Percentiles rank a stretch among this genome's conserved stretches.
Evolutionary conservation across 2,329 filamentous ascomycete species (phyloP).

Genomic region (Emericellopsis atlantica): DNA sequence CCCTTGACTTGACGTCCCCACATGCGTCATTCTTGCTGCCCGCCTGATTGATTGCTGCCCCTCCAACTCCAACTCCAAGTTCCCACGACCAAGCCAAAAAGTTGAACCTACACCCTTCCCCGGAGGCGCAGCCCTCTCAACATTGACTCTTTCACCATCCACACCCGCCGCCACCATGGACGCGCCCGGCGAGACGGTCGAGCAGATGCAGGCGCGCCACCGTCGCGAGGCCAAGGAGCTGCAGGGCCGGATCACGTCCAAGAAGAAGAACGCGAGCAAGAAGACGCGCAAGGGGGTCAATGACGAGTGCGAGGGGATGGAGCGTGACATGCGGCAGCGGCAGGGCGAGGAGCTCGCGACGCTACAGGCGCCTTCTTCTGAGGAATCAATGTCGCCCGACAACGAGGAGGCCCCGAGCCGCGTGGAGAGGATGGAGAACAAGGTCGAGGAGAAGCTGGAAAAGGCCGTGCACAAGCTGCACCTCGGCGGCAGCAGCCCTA

Average conservation of each 20-base stretch:
- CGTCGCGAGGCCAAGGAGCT: conserved; percentile 82
- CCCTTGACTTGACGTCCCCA: too few relatives aligned
- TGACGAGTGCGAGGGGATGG: conserved; percentile 61
- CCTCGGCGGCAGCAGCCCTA: background rate
- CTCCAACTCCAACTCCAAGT: too few relatives aligned
- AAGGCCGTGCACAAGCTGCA: conserved; percentile 10
- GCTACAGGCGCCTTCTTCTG: conserved; percentile 15
- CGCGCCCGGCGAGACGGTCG: conserved; percentile 40
- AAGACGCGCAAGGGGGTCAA: conserved; percentile 67
- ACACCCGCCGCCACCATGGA: conserved; percentile 12
- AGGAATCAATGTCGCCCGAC: conserved; percentile 4
- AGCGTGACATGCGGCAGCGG: conserved; percentile 51
- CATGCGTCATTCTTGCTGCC: too few relatives aligned
- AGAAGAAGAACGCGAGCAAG: conserved; percentile 95
- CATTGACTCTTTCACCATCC: background rate
- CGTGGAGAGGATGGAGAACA: conserved; percentile 6
- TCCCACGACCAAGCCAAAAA: too few relatives aligned
- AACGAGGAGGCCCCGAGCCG: conserved; percentile 5
- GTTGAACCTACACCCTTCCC: too few relatives aligned
- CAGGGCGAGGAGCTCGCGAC: conserved; percentile 49
- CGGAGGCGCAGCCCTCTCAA: too few relatives aligned
- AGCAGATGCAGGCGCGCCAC: conserved; percentile 68
- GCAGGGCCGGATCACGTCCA: conserved; percentile 74
- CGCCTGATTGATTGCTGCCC: too few relatives aligned
- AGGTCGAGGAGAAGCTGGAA: conserved; percentile 8